Conservation (phyloP, 2,329 filamentous ascomycete genomes). For the Colletotrichum liaoningense region DNA sequence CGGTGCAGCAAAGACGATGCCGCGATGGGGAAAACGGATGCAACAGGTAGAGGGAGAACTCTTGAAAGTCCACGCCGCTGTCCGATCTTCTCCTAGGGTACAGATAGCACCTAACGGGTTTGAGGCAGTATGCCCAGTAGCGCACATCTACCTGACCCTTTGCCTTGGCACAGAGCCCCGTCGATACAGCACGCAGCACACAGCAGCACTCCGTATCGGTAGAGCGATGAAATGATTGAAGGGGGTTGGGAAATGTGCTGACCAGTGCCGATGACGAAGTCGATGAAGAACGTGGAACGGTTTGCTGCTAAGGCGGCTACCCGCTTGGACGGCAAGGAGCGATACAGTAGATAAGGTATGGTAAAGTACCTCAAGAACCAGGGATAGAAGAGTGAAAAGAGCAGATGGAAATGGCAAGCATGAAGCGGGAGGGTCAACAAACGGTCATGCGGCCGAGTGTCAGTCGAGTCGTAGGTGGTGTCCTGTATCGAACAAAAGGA, state of each 20-base stretch:
- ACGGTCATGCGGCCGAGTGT: conserved; percentile 25
- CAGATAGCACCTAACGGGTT: conserved; percentile 15
- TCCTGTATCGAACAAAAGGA: not conserved
- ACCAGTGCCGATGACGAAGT: conserved; percentile 29
- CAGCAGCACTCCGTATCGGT: not conserved
- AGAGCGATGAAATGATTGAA: not conserved
- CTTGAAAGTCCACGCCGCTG: not conserved
- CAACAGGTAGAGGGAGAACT: not conserved
- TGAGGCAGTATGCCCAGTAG: conserved; percentile 32
- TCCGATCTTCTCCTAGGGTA: not conserved
- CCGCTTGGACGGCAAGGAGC: conserved; percentile 1
- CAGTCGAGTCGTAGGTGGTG: not conserved
- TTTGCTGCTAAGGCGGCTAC: not conserved
- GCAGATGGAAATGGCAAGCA: conserved; percentile 5
- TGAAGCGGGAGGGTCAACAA: conserved; percentile 13
- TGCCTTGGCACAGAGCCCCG: conserved; percentile 22
- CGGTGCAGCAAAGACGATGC: not conserved
- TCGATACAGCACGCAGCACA: conserved; percentile 5
- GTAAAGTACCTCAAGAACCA: conserved; percentile 12
- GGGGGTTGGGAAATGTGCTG: not conserved
- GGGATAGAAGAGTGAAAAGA: conserved; percentile 3
- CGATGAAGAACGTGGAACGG: conserved; percentile 5
- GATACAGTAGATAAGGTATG: not conserved
- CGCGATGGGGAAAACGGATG: not conserved
- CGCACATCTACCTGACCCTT: conserved; percentile 20